Conservation (phyloP, 2,329 filamentous ascomycete species). For the Fusarium compactum region DNA sequence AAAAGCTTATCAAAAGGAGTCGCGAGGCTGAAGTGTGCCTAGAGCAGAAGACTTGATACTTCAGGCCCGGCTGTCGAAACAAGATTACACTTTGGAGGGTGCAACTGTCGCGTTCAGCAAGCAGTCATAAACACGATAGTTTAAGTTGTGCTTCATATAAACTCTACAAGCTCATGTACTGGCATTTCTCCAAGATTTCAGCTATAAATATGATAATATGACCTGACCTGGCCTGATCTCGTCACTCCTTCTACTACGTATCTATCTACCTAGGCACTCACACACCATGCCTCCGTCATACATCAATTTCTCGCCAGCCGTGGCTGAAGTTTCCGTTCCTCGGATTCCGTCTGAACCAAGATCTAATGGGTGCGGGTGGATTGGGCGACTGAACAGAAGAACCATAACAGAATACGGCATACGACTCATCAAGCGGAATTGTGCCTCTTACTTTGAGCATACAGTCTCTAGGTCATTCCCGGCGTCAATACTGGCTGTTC, state of each 20-base stretch:
- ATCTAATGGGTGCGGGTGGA: neutral
- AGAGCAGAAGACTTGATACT: neutral
- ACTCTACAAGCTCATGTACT: neutral
- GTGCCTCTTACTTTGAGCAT: neutral
- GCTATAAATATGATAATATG: neutral
- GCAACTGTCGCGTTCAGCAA: neutral
- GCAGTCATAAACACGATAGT: neutral
- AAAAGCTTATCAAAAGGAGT: neutral
- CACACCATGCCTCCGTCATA: neutral
- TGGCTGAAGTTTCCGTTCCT: neutral
- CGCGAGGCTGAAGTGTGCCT: neutral
- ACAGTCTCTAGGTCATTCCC: neutral
- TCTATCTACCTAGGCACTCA: neutral
- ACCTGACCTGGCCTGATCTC: neutral
- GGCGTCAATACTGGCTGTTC: neutral
- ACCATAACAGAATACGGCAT: neutral
- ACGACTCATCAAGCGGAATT: neutral
- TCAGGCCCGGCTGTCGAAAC: neutral
- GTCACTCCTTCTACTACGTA: neutral
- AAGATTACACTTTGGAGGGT: neutral
- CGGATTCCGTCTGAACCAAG: neutral
- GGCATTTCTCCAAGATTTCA: neutral
- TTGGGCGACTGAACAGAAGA: neutral
- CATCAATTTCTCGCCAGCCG: neutral
- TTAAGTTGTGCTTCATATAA: neutral